Base-by-base conservation (phyloP, 495 filamentous ascomycete genomes). In the Jackrogersella minutella region DNA sequence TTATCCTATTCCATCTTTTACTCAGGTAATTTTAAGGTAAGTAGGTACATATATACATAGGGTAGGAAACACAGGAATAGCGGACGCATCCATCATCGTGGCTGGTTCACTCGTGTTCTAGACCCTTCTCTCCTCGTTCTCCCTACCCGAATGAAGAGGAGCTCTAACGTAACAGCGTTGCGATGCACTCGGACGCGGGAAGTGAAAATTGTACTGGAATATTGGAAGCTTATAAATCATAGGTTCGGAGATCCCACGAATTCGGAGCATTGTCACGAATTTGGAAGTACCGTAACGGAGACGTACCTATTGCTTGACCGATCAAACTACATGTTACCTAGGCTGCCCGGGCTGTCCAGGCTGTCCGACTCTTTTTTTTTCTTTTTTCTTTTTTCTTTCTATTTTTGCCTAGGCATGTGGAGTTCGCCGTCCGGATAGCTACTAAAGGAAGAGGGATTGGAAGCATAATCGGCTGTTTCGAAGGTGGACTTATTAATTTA, bases 381-480 rank as follows among this genome's bases (percentile, higher is more conserved):
- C n/a, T n/a, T n/a, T n/a, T n/a, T n/a, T n/a, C n/a, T n/a, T n/a
- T n/a, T n/a, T n/a, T n/a, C n/a, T n/a, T n/a, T n/a, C n/a, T n/a
- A 10, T 24, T 17, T 31, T 62, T 54, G 30, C 59, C 59, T 55
- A 54, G 59, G 59, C 28, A 62, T 62, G 59, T 62, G 59, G 59
- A 37, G 21, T 7, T 60, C 58, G 24, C 36, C 14, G 11, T 36
- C 24, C 21, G 22, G 34, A 55, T 37, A 19, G 11, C 6, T 8
- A 19, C 14, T 2, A 36, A 13, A 33, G 21, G 26, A 46, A 46
- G 41, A 9, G 26, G 7, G 7, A 30, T 3, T 30, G 26, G 7
- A 7, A 30, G 26, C 26, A 30, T 30, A 40, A 30, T 44, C 40
- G 40, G 40, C 6, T 37, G 50, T 39, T 26, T 22, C 14, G 14